Evolutionary conservation across 495 filamentous ascomycete genomes (phyloP).

Genomic region (Xylaria cubensis): DNA sequence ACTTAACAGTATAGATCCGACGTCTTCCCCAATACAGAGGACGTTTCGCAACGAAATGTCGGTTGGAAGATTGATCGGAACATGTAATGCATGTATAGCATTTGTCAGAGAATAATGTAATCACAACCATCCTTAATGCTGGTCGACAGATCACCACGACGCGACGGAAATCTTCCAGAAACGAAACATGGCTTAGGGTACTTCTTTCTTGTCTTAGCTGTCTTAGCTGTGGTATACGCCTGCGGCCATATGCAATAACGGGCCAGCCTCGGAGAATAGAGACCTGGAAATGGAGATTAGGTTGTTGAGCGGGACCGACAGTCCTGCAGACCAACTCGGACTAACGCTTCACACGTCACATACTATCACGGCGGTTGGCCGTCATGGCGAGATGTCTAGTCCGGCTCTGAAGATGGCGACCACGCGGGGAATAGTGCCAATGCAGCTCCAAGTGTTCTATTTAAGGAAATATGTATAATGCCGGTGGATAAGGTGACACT

Average conservation of each 20-base stretch:
- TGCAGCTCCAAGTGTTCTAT: slow-evolving; percentile 25
- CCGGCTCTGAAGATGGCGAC: slow-evolving; percentile 6
- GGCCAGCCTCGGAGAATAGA: slow-evolving; percentile 3
- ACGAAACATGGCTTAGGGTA: not conserved
- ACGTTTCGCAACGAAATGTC: not conserved
- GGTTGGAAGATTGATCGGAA: not conserved
- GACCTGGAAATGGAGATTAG: slow-evolving; percentile 13
- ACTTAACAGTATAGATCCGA: slow-evolving; percentile 8
- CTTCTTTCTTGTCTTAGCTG: not conserved
- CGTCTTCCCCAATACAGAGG: not conserved
- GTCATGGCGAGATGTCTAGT: slow-evolving; percentile 8
- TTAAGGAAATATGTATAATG: slow-evolving; percentile 23
- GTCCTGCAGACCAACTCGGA: slow-evolving; percentile 17
- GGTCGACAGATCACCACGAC: slow-evolving; percentile 2
- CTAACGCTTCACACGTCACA: slow-evolving; percentile 22
- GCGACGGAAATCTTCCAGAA: slow-evolving; percentile 23
- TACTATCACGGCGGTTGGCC: slow-evolving; percentile 13
- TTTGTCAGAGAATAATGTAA: slow-evolving; percentile 10
- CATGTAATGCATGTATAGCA: slow-evolving; percentile 14
- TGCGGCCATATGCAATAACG: not conserved
- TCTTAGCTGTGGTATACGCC: slow-evolving; percentile 7
- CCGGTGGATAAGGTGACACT: slow-evolving; percentile 10
- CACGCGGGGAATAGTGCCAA: slow-evolving; percentile 16
- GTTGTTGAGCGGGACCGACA: slow-evolving; percentile 17
- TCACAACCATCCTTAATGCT: not conserved